phyloP scores from a whole-genome alignment of 169 alveolate species.

The Plasmodium gonderi region DNA sequence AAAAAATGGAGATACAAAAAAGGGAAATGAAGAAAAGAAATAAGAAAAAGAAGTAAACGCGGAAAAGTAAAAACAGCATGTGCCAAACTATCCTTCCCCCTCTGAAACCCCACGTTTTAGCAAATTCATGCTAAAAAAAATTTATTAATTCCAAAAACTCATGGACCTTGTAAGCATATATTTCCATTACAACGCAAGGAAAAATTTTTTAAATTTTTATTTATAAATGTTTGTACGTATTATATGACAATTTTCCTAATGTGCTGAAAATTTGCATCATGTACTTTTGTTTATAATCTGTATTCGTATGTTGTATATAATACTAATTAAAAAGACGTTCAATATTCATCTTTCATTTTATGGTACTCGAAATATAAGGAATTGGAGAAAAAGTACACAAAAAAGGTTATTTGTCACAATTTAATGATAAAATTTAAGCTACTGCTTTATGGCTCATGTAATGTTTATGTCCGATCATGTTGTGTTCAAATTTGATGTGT shows the following conservation, averaged over 20 bases:
- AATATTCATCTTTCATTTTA: background rate
- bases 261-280: too few relatives aligned
- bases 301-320: background rate
- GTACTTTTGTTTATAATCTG: too few relatives aligned
- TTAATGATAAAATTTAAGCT: background rate
- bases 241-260: too few relatives aligned
- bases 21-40: too few relatives aligned
- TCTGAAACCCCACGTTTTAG: background rate
- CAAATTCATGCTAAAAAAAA: background rate
- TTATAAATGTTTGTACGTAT: background rate
- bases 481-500: background rate
- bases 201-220: background rate
- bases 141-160: background rate
- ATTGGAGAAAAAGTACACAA: background rate
- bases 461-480: background rate
- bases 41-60: too few relatives aligned
- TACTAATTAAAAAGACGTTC: background rate
- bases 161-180: background rate
- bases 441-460: background rate
- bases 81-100: background rate
- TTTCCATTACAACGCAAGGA: background rate
- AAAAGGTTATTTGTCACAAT: background rate
- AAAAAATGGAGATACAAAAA: too few relatives aligned
- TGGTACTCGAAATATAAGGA: background rate
- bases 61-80: too few relatives aligned